Evolutionary conservation across 2,329 filamentous ascomycete genomes (phyloP), one percentile per base, ranked within the genome.

Genomic region (Alternaria sp.): DNA sequence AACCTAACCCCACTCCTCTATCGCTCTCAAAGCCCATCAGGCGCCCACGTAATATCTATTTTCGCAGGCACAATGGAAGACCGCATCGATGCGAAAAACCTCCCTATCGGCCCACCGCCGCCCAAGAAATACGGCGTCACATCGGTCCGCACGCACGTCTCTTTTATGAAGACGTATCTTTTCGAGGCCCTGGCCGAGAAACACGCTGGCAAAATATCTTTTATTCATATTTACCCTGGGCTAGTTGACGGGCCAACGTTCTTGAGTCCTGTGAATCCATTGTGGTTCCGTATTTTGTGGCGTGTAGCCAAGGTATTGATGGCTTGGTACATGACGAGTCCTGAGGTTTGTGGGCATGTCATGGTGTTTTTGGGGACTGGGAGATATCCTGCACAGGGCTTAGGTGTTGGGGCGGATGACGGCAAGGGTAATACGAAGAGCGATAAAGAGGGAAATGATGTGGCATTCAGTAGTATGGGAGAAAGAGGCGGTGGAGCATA

Each of bases 1-100:
- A 77, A 78, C 27, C 72, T 82, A 7, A 67, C 78, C 0, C 79
- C 79, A 2, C 68, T 80, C 2, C 68, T 48, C 2, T 7, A 32
- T 4, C 27, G 45, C 45, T 32, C 45, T 81, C 7, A 63, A 30
- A 65, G 61, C 64, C 61, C 61, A 2, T 41, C 14, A 2, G 48
- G 63, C 6, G 61, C 73, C 73, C 54, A 71, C 69, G 67, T 78
- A 22, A 69, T 79, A 12, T 80, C 78, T 27, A 69, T 80, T 18
- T 79, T 74, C 50, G 75, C 74, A 1, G 74, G 75, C 3, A 65
- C 64, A 16, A 51, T 68, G 9, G 77, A 79, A 57, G 68, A 69
- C 20, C 63, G 54, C 8, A 63, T 74, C 53, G 70, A 63, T n/a
- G 48, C 64, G 5, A 60, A 58, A 8, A 68, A 74, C 28, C 28